These are phyloP conservation scores for Skeletonema potamos DNA, from an alignment of 108 stramenopile species.

Conservation along the genomic window DNA sequence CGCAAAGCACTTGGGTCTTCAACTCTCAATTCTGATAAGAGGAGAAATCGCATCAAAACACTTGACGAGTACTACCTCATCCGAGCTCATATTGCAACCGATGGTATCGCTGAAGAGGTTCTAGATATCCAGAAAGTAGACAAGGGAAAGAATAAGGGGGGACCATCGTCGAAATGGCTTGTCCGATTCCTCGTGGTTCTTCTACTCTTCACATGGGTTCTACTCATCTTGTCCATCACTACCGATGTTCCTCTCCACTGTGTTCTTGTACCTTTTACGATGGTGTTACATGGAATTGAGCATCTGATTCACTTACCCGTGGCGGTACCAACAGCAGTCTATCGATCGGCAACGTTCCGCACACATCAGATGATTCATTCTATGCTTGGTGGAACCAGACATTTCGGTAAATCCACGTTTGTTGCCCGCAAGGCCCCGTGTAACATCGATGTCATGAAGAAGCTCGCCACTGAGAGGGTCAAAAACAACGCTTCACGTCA, in stretches of 20 bases:
- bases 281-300: background rate
- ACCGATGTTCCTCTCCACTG: background rate
- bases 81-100: slow-evolving; percentile 12
- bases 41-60: slow-evolving; percentile 15
- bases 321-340: background rate
- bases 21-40: slow-evolving; percentile 7
- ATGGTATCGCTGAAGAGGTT: background rate
- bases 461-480: background rate
- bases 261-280: background rate
- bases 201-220: background rate
- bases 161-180: background rate
- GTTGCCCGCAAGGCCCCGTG: background rate
- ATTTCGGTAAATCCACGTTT: background rate
- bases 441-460: background rate
- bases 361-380: background rate
- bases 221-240: background rate
- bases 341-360: background rate
- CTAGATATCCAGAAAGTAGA: background rate
- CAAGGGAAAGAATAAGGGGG: background rate
- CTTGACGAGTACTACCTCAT: slow-evolving; percentile 31
- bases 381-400: background rate
- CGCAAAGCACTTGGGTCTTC: slow-evolving; percentile 15
- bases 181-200: background rate
- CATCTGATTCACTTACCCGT: background rate
- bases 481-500: background rate